phyloP scores from a whole-genome alignment of 257 asterid species.

The Coffea canephora region DNA sequence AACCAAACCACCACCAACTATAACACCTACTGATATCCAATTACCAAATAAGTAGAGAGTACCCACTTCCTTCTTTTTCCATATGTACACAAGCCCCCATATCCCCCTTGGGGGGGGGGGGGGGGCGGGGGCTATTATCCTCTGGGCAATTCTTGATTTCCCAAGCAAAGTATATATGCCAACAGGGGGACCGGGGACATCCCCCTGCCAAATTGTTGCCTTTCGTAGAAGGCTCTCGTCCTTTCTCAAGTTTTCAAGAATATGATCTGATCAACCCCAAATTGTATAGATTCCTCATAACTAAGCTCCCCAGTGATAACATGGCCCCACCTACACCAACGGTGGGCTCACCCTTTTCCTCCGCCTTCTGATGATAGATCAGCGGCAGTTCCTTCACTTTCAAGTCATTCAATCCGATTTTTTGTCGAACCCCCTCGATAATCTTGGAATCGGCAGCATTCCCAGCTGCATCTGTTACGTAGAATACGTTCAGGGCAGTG shows the following conservation, averaged over 20 bases:
- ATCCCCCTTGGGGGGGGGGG: too few relatives aligned
- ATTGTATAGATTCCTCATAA: conserved; percentile 76
- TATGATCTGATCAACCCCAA: conserved; percentile 68
- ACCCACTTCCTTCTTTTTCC: neutral
- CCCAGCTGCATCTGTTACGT: conserved; percentile 76
- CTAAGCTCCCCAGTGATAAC: conserved; percentile 81
- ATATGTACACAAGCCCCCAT: conserved; percentile 24
- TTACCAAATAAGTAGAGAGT: conserved; percentile 3
- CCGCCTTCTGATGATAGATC: conserved; percentile 45
- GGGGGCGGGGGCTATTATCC: too few relatives aligned
- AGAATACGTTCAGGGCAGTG: conserved; percentile 56
- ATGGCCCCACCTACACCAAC: conserved; percentile 66
- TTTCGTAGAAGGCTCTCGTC: neutral
- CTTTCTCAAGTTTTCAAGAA: conserved; percentile 11
- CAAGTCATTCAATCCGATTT: conserved; percentile 62
- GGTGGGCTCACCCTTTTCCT: conserved; percentile 40
- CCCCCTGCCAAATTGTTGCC: neutral
- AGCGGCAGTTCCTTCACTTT: conserved; percentile 72
- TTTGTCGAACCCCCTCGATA: conserved; percentile 63
- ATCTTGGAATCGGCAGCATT: conserved; percentile 52
- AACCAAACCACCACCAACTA: conserved; percentile 21
- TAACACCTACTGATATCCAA: conserved; percentile 36
- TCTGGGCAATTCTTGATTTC: conserved; percentile 11
- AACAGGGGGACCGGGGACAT: neutral
- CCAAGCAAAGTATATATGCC: conserved; percentile 16